phyloP scores from a whole-genome alignment of 352 stramenopile species.

The Globisporangium paroecandrum region DNA sequence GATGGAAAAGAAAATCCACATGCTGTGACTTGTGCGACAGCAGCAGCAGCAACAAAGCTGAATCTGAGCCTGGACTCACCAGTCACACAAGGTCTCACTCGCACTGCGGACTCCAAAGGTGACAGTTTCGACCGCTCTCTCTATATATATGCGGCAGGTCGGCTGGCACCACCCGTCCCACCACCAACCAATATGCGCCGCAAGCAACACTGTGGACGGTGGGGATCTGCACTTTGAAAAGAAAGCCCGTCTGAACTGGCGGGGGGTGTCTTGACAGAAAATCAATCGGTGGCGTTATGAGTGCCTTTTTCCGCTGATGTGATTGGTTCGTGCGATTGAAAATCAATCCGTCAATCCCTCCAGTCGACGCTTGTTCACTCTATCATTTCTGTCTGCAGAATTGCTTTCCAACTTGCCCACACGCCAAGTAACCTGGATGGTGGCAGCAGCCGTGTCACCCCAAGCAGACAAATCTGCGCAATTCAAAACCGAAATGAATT shows the following conservation, averaged over 20 bases:
- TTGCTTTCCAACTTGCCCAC: too few relatives aligned
- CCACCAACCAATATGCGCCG: neutral
- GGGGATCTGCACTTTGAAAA: neutral
- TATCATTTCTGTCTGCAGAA: too few relatives aligned
- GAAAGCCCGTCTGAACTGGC: neutral
- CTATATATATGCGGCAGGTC: too few relatives aligned
- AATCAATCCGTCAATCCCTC: neutral
- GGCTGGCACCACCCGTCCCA: too few relatives aligned
- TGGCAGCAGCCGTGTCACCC: constrained; percentile 5
- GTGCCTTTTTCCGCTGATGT: neutral
- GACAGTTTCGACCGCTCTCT: too few relatives aligned
- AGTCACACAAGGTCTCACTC: too few relatives aligned
- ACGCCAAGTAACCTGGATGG: neutral
- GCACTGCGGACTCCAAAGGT: too few relatives aligned
- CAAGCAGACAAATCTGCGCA: constrained; percentile 3
- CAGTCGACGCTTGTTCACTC: neutral
- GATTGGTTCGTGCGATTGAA: neutral
- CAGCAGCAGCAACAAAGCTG: too few relatives aligned
- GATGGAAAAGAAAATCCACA: too few relatives aligned
- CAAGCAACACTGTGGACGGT: neutral
- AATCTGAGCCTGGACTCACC: too few relatives aligned
- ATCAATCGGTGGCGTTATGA: neutral
- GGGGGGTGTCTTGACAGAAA: neutral
- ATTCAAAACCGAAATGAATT: constrained; percentile 9
- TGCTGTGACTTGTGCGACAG: too few relatives aligned